Percentiles rank a stretch among this genome's conserved stretches.
phyloP scores from a whole-genome alignment of 1,284 basidiomycete species.

The Puccinia hordei region DNA sequence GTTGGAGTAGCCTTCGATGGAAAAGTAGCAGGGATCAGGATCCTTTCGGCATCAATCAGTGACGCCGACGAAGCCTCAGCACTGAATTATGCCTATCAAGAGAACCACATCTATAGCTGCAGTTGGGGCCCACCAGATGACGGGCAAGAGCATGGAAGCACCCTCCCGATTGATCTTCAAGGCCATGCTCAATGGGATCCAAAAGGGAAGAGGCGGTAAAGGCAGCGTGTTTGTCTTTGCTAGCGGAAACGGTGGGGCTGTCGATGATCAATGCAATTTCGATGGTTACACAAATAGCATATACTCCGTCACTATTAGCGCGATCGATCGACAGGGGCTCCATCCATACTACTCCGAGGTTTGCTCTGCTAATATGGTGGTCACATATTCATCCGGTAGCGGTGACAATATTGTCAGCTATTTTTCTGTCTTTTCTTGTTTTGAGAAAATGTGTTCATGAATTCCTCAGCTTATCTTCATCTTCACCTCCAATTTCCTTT shows the following conservation, averaged over 20 bases:
- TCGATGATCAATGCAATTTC: conserved; percentile 97
- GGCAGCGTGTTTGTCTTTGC: conserved; percentile 97
- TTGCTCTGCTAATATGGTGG: conserved; percentile 94
- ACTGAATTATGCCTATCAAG: conserved; percentile 88
- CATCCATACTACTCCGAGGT: conserved; percentile 97
- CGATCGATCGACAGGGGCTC: conserved; percentile 84
- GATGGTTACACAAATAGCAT: conserved; percentile 99
- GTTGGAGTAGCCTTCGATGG: conserved; percentile 90
- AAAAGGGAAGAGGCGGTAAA: conserved; percentile 84
- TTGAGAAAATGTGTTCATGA: neutral
- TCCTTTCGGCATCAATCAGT: conserved; percentile 92
- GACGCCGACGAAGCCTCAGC: conserved; percentile 97
- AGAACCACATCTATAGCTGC: conserved; percentile 91
- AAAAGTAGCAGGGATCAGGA: conserved; percentile 89
- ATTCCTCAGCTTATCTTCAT: neutral
- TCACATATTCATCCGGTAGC: conserved; percentile 93
- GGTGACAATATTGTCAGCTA: conserved; percentile 81
- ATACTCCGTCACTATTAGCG: conserved; percentile 91
- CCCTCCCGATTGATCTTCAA: conserved; percentile 90
- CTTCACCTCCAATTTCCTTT: conserved; percentile 37
- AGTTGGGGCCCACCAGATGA: conserved; percentile 98
- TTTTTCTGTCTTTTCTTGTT: neutral
- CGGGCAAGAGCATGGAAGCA: conserved; percentile 89
- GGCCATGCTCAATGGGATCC: conserved; percentile 89
- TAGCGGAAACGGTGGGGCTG: conserved; percentile 89